Evolutionary conservation across 768 basidiomycete genomes (phyloP).

Genomic region (Suillus paluster): DNA sequence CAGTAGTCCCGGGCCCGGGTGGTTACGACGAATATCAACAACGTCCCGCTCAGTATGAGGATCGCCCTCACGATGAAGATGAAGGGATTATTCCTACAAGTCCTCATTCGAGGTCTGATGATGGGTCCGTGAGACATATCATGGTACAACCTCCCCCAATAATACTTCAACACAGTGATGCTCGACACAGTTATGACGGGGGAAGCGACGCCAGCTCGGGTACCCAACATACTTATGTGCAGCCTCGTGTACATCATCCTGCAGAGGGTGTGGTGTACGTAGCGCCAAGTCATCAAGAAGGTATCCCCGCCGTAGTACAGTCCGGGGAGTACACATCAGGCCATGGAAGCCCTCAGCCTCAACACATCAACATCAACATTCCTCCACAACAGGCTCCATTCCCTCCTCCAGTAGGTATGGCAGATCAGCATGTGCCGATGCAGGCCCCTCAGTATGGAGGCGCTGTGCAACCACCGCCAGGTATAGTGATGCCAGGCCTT

Average conservation of each 20-base stretch:
- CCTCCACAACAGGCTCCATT: neutral
- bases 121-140: neutral
- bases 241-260: neutral
- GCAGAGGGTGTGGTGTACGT: neutral
- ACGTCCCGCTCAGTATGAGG: constrained; percentile 12
- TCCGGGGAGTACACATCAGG: constrained; percentile 2
- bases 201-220: neutral
- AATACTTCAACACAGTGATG: neutral
- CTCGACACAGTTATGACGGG: neutral
- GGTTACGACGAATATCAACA: constrained; percentile 9
- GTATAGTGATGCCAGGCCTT: neutral
- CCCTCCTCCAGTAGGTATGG: neutral
- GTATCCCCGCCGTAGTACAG: constrained; percentile 20
- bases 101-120: neutral
- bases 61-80: constrained; percentile 17
- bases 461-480: neutral
- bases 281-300: neutral
- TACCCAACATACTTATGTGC: neutral
- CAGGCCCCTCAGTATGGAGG: neutral
- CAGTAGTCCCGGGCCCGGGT: constrained; percentile 25
- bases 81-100: constrained; percentile 24
- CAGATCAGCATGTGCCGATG: neutral
- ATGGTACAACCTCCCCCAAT: constrained; percentile 17
- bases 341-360: constrained; percentile 12
- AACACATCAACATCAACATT: constrained; percentile 17